phyloP scores from a whole-genome alignment of 768 basidiomycete genomes.

The Rhodosporidiobolus odoratus region DNA sequence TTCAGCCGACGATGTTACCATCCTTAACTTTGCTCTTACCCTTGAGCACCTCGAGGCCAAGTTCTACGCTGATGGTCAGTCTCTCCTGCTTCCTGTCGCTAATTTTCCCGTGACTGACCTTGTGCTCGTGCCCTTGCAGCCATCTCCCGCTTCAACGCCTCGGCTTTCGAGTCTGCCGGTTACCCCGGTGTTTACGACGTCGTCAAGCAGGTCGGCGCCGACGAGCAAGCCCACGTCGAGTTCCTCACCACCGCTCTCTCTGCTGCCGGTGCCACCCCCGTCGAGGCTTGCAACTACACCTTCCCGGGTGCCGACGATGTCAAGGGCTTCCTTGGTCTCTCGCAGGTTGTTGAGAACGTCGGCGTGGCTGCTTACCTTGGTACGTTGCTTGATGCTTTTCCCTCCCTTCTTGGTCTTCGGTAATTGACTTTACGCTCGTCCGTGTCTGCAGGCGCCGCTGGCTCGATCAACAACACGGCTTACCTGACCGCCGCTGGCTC shows the following conservation, averaged over 20 bases:
- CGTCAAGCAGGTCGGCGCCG: slow-evolving; percentile 42
- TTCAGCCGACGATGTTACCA: slow-evolving; percentile 25
- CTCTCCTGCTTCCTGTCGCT: not conserved
- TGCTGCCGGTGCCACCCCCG: slow-evolving; percentile 50
- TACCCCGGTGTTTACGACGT: slow-evolving; percentile 45
- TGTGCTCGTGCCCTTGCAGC: slow-evolving; percentile 39
- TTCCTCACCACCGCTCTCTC: slow-evolving; percentile 53
- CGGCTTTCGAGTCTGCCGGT: slow-evolving; percentile 50
- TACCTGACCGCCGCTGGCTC: slow-evolving; percentile 57
- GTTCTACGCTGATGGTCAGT: slow-evolving; percentile 6
- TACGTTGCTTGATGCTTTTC: slow-evolving; percentile 32
- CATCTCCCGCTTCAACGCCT: slow-evolving; percentile 50
- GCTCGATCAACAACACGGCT: slow-evolving; percentile 40
- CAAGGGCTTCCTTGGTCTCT: slow-evolving; percentile 53
- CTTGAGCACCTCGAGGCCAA: slow-evolving; percentile 34
- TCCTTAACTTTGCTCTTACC: slow-evolving; percentile 39
- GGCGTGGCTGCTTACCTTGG: slow-evolving; percentile 48
- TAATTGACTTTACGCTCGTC: not conserved
- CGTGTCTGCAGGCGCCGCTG: slow-evolving; percentile 1
- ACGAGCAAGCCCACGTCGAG: slow-evolving; percentile 58
- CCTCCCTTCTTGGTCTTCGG: not conserved
- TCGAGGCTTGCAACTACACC: slow-evolving; percentile 56
- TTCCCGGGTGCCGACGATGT: slow-evolving; percentile 53
- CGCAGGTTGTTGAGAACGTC: slow-evolving; percentile 53
- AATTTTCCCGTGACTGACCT: no score